Evolutionary conservation across 1,284 basidiomycete species (phyloP).

Genomic region (Ceraceosorus guamensis): DNA sequence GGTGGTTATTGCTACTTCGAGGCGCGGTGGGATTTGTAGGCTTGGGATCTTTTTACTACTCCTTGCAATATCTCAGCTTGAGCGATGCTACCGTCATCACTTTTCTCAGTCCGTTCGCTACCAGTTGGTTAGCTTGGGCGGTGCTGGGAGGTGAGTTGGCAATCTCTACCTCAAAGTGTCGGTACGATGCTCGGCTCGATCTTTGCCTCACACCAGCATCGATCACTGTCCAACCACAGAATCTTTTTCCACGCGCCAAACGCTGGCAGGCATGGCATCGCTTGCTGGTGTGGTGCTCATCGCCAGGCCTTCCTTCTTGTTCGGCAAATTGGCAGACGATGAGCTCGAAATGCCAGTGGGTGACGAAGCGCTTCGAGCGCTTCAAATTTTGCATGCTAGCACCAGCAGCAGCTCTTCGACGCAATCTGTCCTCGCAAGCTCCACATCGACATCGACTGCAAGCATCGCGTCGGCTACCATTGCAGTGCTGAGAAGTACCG

Average conservation of each 20-base stretch:
- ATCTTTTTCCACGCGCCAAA: conserved; percentile 58
- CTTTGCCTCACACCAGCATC: too few relatives aligned
- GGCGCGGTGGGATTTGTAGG: conserved; percentile 62
- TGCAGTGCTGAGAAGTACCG: too few relatives aligned
- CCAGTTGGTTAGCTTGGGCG: conserved; percentile 62
- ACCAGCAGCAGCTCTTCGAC: too few relatives aligned
- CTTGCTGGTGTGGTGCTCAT: conserved; percentile 62
- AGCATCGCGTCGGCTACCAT: too few relatives aligned
- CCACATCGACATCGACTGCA: too few relatives aligned
- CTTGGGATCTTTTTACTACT: conserved; percentile 64
- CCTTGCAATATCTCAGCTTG: conserved; percentile 62
- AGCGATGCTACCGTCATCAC: conserved; percentile 70
- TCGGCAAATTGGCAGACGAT: conserved; percentile 8
- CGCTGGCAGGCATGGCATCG: conserved; percentile 60
- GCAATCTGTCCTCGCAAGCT: too few relatives aligned
- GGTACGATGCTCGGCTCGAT: too few relatives aligned
- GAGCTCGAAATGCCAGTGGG: too few relatives aligned
- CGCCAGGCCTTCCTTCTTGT: conserved; percentile 26
- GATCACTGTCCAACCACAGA: too few relatives aligned
- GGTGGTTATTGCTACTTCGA: conserved; percentile 57
- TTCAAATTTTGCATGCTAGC: too few relatives aligned
- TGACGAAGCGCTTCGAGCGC: too few relatives aligned
- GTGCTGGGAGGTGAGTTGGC: conserved; percentile 55
- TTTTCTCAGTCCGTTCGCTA: conserved; percentile 65
- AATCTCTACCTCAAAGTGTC: too few relatives aligned